These are phyloP conservation scores for Pythium guiyangense DNA, from an alignment of 352 stramenopile genomes.

Conservation along the genomic window DNA sequence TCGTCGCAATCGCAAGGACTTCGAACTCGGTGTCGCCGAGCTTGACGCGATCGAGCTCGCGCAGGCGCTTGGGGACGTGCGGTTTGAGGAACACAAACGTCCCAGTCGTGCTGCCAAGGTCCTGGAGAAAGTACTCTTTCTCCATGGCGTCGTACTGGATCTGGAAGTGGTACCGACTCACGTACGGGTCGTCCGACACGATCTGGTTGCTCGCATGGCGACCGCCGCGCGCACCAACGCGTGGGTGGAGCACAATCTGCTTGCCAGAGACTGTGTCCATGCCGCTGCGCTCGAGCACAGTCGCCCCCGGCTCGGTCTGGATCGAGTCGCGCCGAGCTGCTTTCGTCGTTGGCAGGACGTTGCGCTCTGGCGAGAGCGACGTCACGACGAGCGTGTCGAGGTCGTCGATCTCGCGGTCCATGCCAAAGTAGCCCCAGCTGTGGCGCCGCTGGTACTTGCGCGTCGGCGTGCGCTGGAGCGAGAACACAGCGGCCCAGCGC, in stretches of 20 bases:
- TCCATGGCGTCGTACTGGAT: conserved; percentile 78
- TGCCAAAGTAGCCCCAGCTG: conserved; percentile 17
- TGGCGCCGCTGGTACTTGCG: conserved; percentile 16
- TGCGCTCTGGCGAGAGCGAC: conserved; percentile 55
- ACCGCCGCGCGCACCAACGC: conserved; percentile 54
- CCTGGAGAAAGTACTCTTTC: conserved; percentile 81
- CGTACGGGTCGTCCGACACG: conserved; percentile 81
- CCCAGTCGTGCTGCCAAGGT: conserved; percentile 73
- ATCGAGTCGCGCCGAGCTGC: conserved; percentile 7
- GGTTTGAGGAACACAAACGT: conserved; percentile 81
- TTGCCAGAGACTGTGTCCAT: conserved; percentile 15
- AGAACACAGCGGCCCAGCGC: conserved; percentile 4
- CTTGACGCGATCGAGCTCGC: conserved; percentile 66
- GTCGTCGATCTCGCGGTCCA: conserved; percentile 57
- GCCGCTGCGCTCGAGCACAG: background rate
- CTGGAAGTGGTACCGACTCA: conserved; percentile 79
- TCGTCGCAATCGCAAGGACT: conserved; percentile 68
- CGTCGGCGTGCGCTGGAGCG: conserved; percentile 10
- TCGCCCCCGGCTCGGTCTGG: conserved; percentile 1
- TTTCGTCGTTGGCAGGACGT: conserved; percentile 11
- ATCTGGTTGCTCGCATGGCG: conserved; percentile 83
- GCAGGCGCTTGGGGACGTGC: conserved; percentile 61
- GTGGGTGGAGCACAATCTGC: conserved; percentile 58
- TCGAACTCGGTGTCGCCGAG: conserved; percentile 80
- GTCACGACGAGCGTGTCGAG: conserved; percentile 69